Percentiles rank a stretch among this genome's conserved stretches.
Conservation (phyloP, 2,329 filamentous ascomycete genomes). For the Colletotrichum tropicicola region DNA sequence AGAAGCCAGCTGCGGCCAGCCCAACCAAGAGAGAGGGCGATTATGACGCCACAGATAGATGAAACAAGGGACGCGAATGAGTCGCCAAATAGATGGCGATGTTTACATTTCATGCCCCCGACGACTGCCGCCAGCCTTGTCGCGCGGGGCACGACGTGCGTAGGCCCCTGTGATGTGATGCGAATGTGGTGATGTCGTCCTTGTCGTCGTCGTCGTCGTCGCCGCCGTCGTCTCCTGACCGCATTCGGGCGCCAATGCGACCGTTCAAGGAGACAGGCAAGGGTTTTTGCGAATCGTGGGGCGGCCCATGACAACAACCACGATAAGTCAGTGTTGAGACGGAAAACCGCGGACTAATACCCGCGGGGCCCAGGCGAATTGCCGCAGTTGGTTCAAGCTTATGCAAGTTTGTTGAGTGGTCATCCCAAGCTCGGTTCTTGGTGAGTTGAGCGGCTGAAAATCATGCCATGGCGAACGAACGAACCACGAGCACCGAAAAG, state of each 20-base stretch:
- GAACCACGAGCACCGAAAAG: not conserved
- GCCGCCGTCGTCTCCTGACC: not conserved
- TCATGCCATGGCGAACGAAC: slow-evolving; percentile 16
- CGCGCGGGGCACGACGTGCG: not conserved
- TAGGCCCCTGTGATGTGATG: not conserved
- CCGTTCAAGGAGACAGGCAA: not conserved
- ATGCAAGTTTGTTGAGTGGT: slow-evolving; percentile 4
- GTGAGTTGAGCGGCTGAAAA: slow-evolving; percentile 26
- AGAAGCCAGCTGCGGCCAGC: not conserved
- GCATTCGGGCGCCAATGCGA: slow-evolving; percentile 14
- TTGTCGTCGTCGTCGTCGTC: not conserved
- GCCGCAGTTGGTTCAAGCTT: slow-evolving; percentile 12
- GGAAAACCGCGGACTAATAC: not conserved
- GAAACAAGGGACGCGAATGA: slow-evolving; percentile 11
- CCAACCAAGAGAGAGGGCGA: not conserved
- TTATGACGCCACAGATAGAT: slow-evolving; percentile 17
- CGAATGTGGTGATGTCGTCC: not conserved
- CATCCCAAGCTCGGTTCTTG: slow-evolving; percentile 2
- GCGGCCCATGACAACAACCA: not conserved
- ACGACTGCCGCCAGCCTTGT: slow-evolving; percentile 12
- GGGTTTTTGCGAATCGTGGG: not conserved
- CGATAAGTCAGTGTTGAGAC: not conserved
- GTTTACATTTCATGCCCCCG: not conserved
- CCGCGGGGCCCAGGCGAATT: not conserved
- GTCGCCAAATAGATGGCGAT: slow-evolving; percentile 12